A percentile compares a stretch with the other conserved stretches of the same genome.
phyloP scores from a whole-genome alignment of 306 rosid genomes.

The Rubus idaeus region DNA sequence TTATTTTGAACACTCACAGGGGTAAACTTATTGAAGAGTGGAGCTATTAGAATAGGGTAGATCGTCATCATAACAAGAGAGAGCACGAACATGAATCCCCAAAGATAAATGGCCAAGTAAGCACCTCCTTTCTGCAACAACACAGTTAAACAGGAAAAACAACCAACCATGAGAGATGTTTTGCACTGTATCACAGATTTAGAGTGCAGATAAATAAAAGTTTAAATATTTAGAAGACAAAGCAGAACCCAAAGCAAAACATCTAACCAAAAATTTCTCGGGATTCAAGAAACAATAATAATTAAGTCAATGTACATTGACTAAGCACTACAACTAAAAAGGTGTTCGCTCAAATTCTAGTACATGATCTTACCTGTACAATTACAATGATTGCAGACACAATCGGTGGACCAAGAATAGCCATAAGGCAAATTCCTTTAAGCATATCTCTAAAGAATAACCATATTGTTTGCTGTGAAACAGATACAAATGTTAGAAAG shows the following conservation, averaged over 20 bases:
- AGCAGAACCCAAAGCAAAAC: neutral
- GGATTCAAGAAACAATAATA: neutral
- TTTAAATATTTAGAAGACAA: constrained; percentile 3
- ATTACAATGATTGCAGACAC: constrained; percentile 87
- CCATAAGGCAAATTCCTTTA: constrained; percentile 68
- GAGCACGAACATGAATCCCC: constrained; percentile 89
- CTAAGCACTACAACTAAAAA: constrained; percentile 20
- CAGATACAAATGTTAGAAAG: constrained; percentile 30
- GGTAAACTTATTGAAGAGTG: constrained; percentile 93
- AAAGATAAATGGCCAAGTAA: constrained; percentile 93
- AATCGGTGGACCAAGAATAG: constrained; percentile 83
- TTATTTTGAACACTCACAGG: constrained; percentile 59
- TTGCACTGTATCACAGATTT: neutral
- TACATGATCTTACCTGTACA: constrained; percentile 61
- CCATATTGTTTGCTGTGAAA: constrained; percentile 88
- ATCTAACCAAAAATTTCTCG: neutral
- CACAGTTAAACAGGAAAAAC: constrained; percentile 20
- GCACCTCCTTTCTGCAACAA: constrained; percentile 96
- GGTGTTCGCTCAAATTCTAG: constrained; percentile 6
- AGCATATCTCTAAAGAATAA: constrained; percentile 86
- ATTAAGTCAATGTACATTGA: constrained; percentile 19
- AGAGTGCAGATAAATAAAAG: constrained; percentile 19
- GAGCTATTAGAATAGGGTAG: constrained; percentile 91
- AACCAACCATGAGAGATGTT: constrained; percentile 12
- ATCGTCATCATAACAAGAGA: constrained; percentile 96